Conservation (phyloP, 2,329 filamentous ascomycete species). For the Xylaria sp. region DNA sequence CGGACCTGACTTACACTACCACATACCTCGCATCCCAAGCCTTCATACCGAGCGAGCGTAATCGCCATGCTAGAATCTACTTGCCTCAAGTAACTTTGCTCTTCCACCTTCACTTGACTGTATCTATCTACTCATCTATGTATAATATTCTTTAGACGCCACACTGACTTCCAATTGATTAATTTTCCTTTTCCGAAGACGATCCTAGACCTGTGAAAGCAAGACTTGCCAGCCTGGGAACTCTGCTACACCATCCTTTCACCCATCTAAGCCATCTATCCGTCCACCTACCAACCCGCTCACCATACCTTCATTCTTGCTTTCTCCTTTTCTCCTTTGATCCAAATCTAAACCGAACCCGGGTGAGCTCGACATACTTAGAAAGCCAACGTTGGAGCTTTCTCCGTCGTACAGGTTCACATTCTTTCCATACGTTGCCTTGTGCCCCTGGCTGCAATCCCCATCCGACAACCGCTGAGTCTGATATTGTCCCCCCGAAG, state of each 20-base stretch:
- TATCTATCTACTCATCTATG: slow-evolving; percentile 32
- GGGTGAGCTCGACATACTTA: slow-evolving; percentile 12
- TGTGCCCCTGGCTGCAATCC: not conserved
- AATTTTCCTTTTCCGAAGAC: slow-evolving; percentile 34
- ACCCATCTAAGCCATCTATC: not conserved
- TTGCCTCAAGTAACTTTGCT: slow-evolving; percentile 31
- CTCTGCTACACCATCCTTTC: slow-evolving; percentile 11
- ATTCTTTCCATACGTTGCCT: not conserved
- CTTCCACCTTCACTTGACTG: slow-evolving; percentile 34
- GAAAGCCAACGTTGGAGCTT: slow-evolving; percentile 3
- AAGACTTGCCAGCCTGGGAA: slow-evolving; percentile 14
- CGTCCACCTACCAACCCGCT: not conserved
- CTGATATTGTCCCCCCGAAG: not conserved
- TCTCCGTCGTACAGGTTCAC: slow-evolving; percentile 4
- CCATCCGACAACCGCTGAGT: not conserved
- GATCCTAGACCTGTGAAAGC: slow-evolving; percentile 26
- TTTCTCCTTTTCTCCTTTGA: not conserved
- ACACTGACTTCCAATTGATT: slow-evolving; percentile 40
- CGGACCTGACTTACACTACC: slow-evolving; percentile 32
- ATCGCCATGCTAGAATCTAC: slow-evolving; percentile 38
- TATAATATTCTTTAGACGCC: slow-evolving; percentile 45
- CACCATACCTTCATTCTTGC: not conserved
- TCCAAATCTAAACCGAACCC: slow-evolving; percentile 16
- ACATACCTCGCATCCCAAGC: slow-evolving; percentile 37
- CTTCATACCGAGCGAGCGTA: slow-evolving; percentile 41